phyloP scores from a whole-genome alignment of 225 moss, liverwort and hornwort genomes.

The Marchantia polymorpha region DNA sequence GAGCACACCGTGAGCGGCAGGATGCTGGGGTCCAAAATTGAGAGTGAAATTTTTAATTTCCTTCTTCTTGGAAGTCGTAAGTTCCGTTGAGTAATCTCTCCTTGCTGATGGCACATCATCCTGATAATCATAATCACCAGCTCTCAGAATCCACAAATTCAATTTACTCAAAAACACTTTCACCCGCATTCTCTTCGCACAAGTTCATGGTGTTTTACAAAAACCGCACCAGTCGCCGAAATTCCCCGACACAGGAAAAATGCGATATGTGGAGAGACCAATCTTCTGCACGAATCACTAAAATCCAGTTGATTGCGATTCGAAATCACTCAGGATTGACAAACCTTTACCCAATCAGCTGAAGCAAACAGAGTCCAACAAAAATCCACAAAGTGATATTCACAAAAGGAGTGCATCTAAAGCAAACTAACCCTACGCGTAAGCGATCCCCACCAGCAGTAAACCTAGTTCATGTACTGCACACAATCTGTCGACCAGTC shows the following conservation, averaged over 20 bases:
- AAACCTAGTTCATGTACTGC: neutral
- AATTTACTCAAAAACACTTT: neutral
- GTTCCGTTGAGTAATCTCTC: constrained; percentile 24
- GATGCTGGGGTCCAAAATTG: constrained; percentile 59
- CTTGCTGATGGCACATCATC: constrained; percentile 12
- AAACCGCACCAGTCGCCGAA: no score
- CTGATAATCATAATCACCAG: neutral
- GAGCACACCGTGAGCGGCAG: constrained; percentile 52
- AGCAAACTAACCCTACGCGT: neutral
- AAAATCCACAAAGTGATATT: neutral
- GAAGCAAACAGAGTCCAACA: neutral
- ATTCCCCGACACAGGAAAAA: neutral
- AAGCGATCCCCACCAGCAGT: neutral
- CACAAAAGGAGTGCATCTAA: neutral
- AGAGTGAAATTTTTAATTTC: constrained; percentile 55
- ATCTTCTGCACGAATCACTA: neutral
- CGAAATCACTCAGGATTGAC: neutral
- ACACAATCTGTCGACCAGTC: neutral
- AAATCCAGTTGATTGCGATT: neutral
- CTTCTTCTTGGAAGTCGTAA: constrained; percentile 22
- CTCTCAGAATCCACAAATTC: neutral
- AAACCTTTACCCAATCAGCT: neutral
- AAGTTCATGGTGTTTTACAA: no score
- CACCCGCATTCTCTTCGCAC: no score
- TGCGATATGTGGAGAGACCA: neutral